Evolutionary conservation across 805 yeast species (phyloP).

Genomic region (Sungouiella blattae): DNA sequence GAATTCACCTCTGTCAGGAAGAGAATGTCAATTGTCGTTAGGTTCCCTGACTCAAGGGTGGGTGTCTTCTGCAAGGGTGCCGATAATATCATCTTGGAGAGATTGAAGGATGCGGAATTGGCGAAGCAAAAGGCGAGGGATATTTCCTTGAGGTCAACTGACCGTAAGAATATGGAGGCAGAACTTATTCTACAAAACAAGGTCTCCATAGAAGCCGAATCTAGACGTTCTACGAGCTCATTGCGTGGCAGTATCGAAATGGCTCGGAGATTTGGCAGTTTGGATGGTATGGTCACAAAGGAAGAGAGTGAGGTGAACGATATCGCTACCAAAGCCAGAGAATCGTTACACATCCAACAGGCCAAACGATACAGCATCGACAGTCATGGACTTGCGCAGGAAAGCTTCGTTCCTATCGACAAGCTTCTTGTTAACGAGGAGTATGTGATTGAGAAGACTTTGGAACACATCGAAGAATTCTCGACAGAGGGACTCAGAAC

Average conservation of each 20-base stretch:
- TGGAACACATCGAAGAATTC: constrained; percentile 89
- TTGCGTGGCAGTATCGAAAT: constrained; percentile 23
- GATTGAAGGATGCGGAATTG: constrained; percentile 53
- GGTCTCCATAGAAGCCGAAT: constrained; percentile 35
- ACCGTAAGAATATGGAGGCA: constrained; percentile 77
- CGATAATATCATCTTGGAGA: constrained; percentile 81
- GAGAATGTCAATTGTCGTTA: constrained; percentile 87
- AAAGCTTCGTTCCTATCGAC: constrained; percentile 41
- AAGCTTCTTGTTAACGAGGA: constrained; percentile 65
- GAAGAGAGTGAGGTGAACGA: constrained; percentile 52
- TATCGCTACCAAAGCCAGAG: constrained; percentile 50
- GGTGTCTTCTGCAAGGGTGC: constrained; percentile 93
- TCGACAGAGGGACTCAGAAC: constrained; percentile 95
- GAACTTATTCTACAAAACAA: constrained; percentile 60
- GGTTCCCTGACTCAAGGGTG: constrained; percentile 70
- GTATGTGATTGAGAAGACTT: constrained; percentile 73
- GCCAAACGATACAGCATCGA: constrained; percentile 48
- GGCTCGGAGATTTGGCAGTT: constrained; percentile 31
- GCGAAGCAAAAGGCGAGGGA: constrained; percentile 68
- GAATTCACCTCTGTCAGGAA: constrained; percentile 87
- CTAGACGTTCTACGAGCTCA: constrained; percentile 29
- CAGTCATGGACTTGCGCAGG: constrained; percentile 3
- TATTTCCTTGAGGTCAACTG: constrained; percentile 50
- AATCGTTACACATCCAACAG: constrained; percentile 60
- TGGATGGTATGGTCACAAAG: constrained; percentile 48